phyloP scores from a whole-genome alignment of 2,329 filamentous ascomycete species.

The Xylariales sp. region DNA sequence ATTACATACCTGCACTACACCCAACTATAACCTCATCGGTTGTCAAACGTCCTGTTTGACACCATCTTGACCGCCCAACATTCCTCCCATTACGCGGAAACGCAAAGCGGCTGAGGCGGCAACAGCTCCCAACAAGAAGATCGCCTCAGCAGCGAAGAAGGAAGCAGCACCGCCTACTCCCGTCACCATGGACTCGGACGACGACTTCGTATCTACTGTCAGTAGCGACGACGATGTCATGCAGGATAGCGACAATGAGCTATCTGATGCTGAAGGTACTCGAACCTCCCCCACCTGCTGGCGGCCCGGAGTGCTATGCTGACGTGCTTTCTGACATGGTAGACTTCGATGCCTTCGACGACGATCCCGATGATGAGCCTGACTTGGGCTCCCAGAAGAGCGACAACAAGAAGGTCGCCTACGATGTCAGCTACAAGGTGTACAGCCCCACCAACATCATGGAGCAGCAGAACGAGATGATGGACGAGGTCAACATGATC shows the following conservation, averaged over 20 bases:
- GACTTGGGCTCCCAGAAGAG: conserved; percentile 56
- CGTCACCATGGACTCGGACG: conserved; percentile 86
- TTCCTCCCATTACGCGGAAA: conserved; percentile 56
- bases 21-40: too few species aligned
- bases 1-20: too few species aligned
- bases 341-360: conserved; percentile 60
- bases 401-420: conserved; percentile 66
- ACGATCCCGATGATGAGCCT: conserved; percentile 48
- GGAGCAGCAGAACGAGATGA: conserved; percentile 76
- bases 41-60: conserved; percentile 8
- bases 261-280: conserved; percentile 18
- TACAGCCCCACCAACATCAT: conserved; percentile 78
- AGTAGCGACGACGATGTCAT: conserved; percentile 74
- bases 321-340: too few species aligned
- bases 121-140: conserved; percentile 46
- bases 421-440: conserved; percentile 81
- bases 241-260: conserved; percentile 74
- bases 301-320: conserved; percentile 42
- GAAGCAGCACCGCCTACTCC: conserved; percentile 53
- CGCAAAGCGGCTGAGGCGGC: conserved; percentile 63
- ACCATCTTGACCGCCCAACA: conserved; percentile 37
- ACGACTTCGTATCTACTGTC: conserved; percentile 82
- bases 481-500: conserved; percentile 87
- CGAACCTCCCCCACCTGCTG: conserved; percentile 37
- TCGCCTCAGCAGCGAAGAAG: conserved; percentile 39